Base-by-base conservation (phyloP, 208 protist genomes). In the Crithidia sp. region DNA sequence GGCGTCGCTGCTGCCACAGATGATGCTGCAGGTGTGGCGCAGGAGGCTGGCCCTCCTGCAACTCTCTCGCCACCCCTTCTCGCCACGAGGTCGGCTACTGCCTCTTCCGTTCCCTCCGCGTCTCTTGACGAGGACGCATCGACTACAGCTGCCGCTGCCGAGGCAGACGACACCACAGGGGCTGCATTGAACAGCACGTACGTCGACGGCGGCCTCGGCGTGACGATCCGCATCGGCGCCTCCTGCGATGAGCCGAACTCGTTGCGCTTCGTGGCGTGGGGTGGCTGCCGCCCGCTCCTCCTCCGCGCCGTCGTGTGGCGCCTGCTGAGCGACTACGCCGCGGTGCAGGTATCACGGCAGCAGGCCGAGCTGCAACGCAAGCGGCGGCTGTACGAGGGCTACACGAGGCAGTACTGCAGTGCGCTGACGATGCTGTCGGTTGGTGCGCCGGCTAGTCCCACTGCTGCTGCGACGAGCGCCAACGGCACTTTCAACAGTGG, bases 281-380 rank as follows among this genome's bases (percentile, higher is more conserved):
- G 81, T 14, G 83, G 86, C 7, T 84, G 80, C 77, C 58, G 70
- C 6, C 83, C 79, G 7, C 45, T 69, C 56, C 14, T 71, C n/a
- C 69, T 90, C 37, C 88, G 91, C 2, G 76, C 88, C 9, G 57
- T 69, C 49, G 76, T 84, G 28, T 96, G 90, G 89, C 82, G 89
- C 7, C 72, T 96, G 56, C 64, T 96, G 14, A 76, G 71, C 39
- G 81, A 82, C 14, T 86, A 85, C 61, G 81, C 80, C 7, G 75
- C 82, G 14, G 59, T 81, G 16, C 50, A 64, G 10, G 55, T 83
- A 37, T 5, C 64, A 16, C 85, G 81, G 10, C 90, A 95, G 67
- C 53, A 59, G 52, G 40, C 65, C n/a, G 89, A 92, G 69, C 76
- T 95, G 7, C 58, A 66, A 36, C 85, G 85, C 36, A 92, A 93